These are phyloP conservation scores for Lichtheimia corymbifera DNA, from an alignment of 371 early-diverging fungal species.

Conservation along the genomic window DNA sequence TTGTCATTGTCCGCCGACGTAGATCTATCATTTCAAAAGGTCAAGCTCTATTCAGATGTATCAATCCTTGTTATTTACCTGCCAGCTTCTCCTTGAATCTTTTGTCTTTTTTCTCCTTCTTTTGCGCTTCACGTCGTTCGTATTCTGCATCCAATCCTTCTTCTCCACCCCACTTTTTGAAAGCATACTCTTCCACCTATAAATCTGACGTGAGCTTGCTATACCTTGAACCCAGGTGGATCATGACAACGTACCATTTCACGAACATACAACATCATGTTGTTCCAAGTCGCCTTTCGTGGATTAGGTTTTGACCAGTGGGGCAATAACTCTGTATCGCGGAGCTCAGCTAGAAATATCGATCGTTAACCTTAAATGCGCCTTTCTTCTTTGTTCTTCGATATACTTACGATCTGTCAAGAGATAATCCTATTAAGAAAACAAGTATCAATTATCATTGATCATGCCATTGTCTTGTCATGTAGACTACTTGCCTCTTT, in stretches of 20 bases:
- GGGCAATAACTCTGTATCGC: constrained; percentile 77
- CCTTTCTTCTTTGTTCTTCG: neutral
- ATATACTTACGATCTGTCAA: constrained; percentile 77
- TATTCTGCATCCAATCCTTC: constrained; percentile 90
- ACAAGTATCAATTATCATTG: neutral
- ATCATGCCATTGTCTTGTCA: neutral
- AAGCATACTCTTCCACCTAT: constrained; percentile 88
- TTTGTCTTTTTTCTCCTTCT: constrained; percentile 79
- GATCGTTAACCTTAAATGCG: neutral
- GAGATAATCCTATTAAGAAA: constrained; percentile 70
- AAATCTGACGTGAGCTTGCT: neutral
- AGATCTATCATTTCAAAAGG: constrained; percentile 52
- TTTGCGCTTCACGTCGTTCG: constrained; percentile 79
- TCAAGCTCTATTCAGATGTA: neutral
- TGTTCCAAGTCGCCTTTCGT: constrained; percentile 91
- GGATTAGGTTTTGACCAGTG: constrained; percentile 93
- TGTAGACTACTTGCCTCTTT: constrained; percentile 50
- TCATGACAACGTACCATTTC: constrained; percentile 56
- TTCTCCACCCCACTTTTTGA: constrained; percentile 89
- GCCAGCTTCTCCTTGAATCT: constrained; percentile 80
- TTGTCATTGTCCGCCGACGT: constrained; percentile 82
- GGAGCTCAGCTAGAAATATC: constrained; percentile 68
- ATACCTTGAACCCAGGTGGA: neutral
- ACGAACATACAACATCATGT: constrained; percentile 93
- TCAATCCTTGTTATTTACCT: constrained; percentile 31